Percentiles rank a stretch among this genome's conserved stretches.
Conservation (phyloP, 192 early-diverging fungal genomes). For the Backusella tuberculispora region DNA sequence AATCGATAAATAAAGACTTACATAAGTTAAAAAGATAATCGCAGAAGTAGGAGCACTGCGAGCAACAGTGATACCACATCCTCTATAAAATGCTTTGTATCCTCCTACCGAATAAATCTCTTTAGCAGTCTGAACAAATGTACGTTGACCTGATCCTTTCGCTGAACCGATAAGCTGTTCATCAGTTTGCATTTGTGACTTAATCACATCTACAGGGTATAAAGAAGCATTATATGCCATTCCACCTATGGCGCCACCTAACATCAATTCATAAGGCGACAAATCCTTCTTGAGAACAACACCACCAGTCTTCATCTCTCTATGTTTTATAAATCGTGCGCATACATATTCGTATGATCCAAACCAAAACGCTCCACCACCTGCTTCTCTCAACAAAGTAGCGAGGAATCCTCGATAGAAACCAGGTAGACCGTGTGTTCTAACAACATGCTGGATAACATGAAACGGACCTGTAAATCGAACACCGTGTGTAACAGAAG, state of each 20-base stretch:
- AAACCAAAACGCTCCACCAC: conserved; percentile 97
- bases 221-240: conserved; percentile 86
- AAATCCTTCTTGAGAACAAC: conserved; percentile 73
- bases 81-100: conserved; percentile 86
- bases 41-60: conserved; percentile 91
- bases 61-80: conserved; percentile 90
- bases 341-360: conserved; percentile 89
- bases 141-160: conserved; percentile 4
- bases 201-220: conserved; percentile 95
- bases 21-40: conserved; percentile 96
- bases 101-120: conserved; percentile 81
- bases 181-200: conserved; percentile 91
- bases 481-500: conserved; percentile 26
- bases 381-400: conserved; percentile 87
- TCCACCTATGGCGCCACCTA: conserved; percentile 89
- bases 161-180: conserved; percentile 52
- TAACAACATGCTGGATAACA: conserved; percentile 50
- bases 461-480: conserved; percentile 51
- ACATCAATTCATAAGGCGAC: conserved; percentile 73
- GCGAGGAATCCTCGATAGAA: conserved; percentile 81
- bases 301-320: conserved; percentile 26
- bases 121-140: conserved; percentile 67
- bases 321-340: conserved; percentile 51
- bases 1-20: conserved; percentile 45
- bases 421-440: conserved; percentile 57